A percentile compares a stretch with the other conserved stretches of the same genome.
These are phyloP conservation scores for Talaromyces nanjingensis DNA, from an alignment of 495 filamentous ascomycete genomes.

Conservation along the genomic window DNA sequence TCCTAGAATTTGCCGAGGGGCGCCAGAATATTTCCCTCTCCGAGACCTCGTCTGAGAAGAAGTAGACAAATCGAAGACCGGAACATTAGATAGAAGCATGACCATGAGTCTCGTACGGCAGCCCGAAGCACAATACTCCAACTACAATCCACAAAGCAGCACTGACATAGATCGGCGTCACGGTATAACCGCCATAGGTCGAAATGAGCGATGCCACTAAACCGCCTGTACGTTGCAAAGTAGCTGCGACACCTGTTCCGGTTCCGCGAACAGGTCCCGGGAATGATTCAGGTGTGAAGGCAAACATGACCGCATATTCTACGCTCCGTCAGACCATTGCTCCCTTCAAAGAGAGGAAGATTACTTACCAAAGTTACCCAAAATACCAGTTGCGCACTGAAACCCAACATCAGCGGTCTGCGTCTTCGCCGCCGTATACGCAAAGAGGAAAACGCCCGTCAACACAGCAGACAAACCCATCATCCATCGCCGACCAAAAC, in stretches of 20 bases:
- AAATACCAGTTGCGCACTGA: slow-evolving; percentile 21
- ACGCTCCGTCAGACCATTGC: too few species aligned
- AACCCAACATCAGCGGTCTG: slow-evolving; percentile 21
- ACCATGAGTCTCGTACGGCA: slow-evolving; percentile 31
- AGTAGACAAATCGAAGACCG: too few species aligned
- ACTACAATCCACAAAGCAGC: slow-evolving; percentile 26
- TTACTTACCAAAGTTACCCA: slow-evolving; percentile 25
- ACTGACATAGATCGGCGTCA: slow-evolving; percentile 27
- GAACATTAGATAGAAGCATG: slow-evolving; percentile 12
- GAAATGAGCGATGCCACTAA: slow-evolving; percentile 26
- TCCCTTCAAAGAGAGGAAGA: too few species aligned
- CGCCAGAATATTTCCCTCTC: too few species aligned
- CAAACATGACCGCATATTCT: slow-evolving; percentile 48
- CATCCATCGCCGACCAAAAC: slow-evolving; percentile 26
- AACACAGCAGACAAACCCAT: slow-evolving; percentile 26
- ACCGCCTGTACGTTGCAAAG: slow-evolving; percentile 22
- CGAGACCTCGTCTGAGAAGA: too few species aligned
- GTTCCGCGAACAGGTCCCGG: slow-evolving; percentile 47
- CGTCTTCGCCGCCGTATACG: slow-evolving; percentile 23
- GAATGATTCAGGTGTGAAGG: slow-evolving; percentile 51
- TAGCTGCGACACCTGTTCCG: slow-evolving; percentile 39
- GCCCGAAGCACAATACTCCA: slow-evolving; percentile 20
- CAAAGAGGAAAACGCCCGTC: slow-evolving; percentile 28
- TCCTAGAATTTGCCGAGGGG: too few species aligned
- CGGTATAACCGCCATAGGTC: slow-evolving; percentile 24